Percentiles rank a stretch among this genome's conserved stretches.
phyloP scores from a whole-genome alignment of 257 asterid genomes.

The Salvia hispanica region DNA sequence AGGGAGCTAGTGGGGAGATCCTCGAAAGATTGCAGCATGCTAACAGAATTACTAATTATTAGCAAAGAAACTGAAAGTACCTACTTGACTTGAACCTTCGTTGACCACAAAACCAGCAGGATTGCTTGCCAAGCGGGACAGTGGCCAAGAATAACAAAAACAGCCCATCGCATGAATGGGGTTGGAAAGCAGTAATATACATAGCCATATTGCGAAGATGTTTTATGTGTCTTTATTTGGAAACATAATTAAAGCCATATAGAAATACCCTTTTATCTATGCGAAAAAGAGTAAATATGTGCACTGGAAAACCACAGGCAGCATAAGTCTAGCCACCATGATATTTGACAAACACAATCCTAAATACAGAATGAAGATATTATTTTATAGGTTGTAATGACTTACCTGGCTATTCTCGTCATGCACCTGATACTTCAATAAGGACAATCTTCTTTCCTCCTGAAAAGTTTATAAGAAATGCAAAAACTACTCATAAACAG shows the following conservation, averaged over 20 bases:
- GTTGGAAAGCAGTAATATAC: conserved; percentile 39
- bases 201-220: conserved; percentile 37
- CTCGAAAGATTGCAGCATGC: conserved; percentile 57
- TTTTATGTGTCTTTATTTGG: conserved; percentile 26
- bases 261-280: conserved; percentile 29
- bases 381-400: conserved; percentile 45
- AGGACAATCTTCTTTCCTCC: conserved; percentile 99
- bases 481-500: conserved; percentile 18
- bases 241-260: conserved; percentile 27
- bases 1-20: conserved; percentile 50
- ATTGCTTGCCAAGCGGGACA: conserved; percentile 85
- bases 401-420: conserved; percentile 99
- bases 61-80: conserved; percentile 58
- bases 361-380: conserved; percentile 40
- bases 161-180: conserved; percentile 61
- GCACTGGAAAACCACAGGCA: conserved; percentile 47
- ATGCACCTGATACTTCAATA: conserved; percentile 97
- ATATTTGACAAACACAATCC: conserved; percentile 43
- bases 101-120: conserved; percentile 68
- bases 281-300: conserved; percentile 44
- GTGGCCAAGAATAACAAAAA: conserved; percentile 52
- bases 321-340: conserved; percentile 57
- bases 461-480: conserved; percentile 33
- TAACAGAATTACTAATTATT: conserved; percentile 51
- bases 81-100: conserved; percentile 93